These are phyloP conservation scores for Curvularia sp. DNA, from an alignment of 2,329 filamentous ascomycete genomes.

Conservation along the genomic window DNA sequence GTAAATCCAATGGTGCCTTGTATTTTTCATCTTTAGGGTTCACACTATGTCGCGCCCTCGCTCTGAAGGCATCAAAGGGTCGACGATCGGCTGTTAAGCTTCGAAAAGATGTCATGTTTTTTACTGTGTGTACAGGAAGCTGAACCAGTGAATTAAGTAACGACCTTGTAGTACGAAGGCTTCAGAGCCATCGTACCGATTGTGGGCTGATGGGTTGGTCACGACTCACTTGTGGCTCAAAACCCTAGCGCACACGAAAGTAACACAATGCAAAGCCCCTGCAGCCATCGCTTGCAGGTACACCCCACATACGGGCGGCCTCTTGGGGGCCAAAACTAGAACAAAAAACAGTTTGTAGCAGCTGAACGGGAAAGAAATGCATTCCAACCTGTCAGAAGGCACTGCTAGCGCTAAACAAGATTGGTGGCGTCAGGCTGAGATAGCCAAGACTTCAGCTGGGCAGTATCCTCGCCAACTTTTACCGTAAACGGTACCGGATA, in stretches of 20 bases:
- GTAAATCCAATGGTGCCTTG: conserved; percentile 5
- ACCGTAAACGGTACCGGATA: conserved; percentile 11
- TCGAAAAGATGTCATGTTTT: conserved; percentile 21
- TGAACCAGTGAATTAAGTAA: neutral
- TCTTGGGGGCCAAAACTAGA: conserved; percentile 15
- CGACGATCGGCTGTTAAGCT: conserved; percentile 23
- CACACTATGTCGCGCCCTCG: neutral
- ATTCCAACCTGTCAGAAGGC: conserved; percentile 5
- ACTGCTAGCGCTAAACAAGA: conserved; percentile 16
- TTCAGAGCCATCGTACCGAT: neutral
- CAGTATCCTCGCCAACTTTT: conserved; percentile 1
- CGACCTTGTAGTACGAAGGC: neutral
- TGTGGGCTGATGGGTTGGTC: neutral
- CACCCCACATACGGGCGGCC: neutral
- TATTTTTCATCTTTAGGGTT: neutral
- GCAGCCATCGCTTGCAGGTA: neutral
- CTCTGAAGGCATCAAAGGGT: conserved; percentile 23
- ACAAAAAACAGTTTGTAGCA: neutral
- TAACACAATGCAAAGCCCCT: conserved; percentile 1
- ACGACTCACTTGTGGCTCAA: neutral
- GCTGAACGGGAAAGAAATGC: conserved; percentile 5
- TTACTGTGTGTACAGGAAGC: neutral
- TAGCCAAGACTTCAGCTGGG: conserved; percentile 26
- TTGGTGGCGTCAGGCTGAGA: conserved; percentile 36
- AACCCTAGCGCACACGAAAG: neutral